A percentile compares a stretch with the other conserved stretches of the same genome.
Evolutionary conservation across 176 grass and related monocot genomes (phyloP).

Genomic region (Carex kokanica): DNA sequence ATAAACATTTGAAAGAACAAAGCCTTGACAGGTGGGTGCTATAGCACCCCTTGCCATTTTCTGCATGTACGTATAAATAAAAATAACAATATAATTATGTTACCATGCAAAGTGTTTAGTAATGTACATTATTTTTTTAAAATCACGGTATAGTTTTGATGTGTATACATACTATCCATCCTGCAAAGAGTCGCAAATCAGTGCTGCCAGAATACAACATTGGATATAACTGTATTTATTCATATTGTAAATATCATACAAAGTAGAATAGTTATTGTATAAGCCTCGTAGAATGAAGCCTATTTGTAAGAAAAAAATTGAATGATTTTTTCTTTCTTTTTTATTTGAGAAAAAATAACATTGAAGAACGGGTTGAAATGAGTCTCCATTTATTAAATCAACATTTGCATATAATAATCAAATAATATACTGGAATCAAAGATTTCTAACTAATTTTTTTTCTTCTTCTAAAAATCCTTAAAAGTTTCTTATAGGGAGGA

Average conservation of each 20-base stretch:
- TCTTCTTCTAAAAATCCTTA: no score
- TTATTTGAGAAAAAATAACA: no score
- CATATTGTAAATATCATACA: background rate
- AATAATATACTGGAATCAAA: no score
- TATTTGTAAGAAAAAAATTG: no score
- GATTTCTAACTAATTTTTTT: no score
- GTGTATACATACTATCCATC: background rate
- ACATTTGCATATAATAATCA: no score
- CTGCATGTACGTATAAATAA: background rate
- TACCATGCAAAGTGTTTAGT: no score
- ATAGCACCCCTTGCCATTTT: background rate
- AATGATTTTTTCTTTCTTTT: no score
- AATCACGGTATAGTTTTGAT: background rate
- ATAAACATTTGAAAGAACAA: constrained; percentile 5
- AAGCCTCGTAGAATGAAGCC: no score
- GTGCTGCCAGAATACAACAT: background rate
- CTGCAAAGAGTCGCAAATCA: constrained; percentile 5
- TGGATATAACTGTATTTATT: constrained; percentile 17
- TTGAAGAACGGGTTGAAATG: no score
- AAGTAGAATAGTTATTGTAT: no score
- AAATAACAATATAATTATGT: background rate
- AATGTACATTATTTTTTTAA: background rate
- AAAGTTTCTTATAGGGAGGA: no score
- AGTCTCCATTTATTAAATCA: background rate
- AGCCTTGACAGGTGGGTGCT: background rate